phyloP scores from a whole-genome alignment of 2,329 filamentous ascomycete genomes.

The Parafenestella ontariensis region DNA sequence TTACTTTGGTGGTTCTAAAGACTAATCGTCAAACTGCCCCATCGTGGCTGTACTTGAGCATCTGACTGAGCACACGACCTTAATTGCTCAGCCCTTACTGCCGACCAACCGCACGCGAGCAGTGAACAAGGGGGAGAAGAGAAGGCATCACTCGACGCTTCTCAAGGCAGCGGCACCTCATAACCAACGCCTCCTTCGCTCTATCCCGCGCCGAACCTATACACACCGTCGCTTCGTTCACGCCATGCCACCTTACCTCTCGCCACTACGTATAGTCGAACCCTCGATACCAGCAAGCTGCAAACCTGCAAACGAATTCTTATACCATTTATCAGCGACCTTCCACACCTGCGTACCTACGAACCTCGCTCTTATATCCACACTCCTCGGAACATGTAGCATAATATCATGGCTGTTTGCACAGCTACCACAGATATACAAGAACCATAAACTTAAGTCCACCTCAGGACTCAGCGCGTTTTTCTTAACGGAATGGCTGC shows the following conservation, averaged over 20 bases:
- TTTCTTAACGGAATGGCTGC: slow-evolving; percentile 70
- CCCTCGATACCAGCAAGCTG: slow-evolving; percentile 64
- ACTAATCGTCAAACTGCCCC: slow-evolving; percentile 28
- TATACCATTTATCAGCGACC: slow-evolving; percentile 63
- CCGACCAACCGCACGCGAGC: neutral
- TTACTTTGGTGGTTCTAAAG: neutral
- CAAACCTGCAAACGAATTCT: slow-evolving; percentile 64
- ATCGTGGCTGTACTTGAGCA: slow-evolving; percentile 32
- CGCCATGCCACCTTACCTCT: slow-evolving; percentile 47
- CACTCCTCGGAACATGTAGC: slow-evolving; percentile 65
- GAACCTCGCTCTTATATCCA: slow-evolving; percentile 67
- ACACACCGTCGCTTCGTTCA: slow-evolving; percentile 26
- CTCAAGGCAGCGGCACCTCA: neutral
- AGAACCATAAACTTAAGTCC: slow-evolving; percentile 69
- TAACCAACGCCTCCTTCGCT: neutral
- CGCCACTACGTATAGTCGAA: slow-evolving; percentile 40
- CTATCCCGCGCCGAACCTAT: slow-evolving; percentile 5
- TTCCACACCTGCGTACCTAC: slow-evolving; percentile 70
- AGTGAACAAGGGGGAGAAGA: slow-evolving; percentile 5
- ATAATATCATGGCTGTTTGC: slow-evolving; percentile 74
- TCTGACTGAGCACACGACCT: slow-evolving; percentile 36
- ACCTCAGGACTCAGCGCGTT: slow-evolving; percentile 70
- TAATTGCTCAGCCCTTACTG: slow-evolving; percentile 18
- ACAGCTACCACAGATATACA: slow-evolving; percentile 73
- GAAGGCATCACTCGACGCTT: neutral